phyloP scores from a whole-genome alignment of 257 asterid genomes.

The Cynanchum wilfordii region DNA sequence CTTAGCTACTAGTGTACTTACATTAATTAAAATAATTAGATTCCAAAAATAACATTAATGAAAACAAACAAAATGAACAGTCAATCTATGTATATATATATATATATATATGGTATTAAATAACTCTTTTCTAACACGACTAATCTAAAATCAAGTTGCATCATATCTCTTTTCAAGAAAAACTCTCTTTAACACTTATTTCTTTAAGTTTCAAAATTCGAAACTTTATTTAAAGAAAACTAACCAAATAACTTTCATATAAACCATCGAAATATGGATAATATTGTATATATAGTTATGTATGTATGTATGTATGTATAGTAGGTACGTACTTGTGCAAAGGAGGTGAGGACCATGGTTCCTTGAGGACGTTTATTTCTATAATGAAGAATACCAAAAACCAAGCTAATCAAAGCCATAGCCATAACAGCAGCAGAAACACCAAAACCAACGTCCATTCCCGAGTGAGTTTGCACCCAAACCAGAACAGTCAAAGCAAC shows the following conservation, averaged over 20 bases:
- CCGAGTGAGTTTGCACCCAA: constrained; percentile 92
- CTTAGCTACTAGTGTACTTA: constrained; percentile 17
- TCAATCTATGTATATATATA: no score
- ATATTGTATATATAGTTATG: no score
- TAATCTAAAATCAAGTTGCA: no score
- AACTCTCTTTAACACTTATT: no score
- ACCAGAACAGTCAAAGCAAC: constrained; percentile 72
- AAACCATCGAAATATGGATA: no score
- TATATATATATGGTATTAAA: no score
- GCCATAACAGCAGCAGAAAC: constrained; percentile 92
- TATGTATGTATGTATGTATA: no score
- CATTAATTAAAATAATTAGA: constrained; percentile 24
- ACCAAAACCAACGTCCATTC: constrained; percentile 90
- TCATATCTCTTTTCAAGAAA: no score
- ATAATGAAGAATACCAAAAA: constrained; percentile 48
- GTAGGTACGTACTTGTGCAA: constrained; percentile 56
- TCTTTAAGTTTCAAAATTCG: no score
- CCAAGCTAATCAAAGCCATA: constrained; percentile 59
- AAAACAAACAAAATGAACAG: constrained; percentile 16
- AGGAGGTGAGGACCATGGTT: constrained; percentile 60
- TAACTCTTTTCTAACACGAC: no score
- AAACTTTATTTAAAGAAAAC: no score
- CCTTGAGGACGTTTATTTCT: constrained; percentile 81
- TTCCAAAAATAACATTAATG: constrained; percentile 8
- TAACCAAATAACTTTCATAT: no score